phyloP scores from a whole-genome alignment of 805 yeast species.

The Starmerella sp. region DNA sequence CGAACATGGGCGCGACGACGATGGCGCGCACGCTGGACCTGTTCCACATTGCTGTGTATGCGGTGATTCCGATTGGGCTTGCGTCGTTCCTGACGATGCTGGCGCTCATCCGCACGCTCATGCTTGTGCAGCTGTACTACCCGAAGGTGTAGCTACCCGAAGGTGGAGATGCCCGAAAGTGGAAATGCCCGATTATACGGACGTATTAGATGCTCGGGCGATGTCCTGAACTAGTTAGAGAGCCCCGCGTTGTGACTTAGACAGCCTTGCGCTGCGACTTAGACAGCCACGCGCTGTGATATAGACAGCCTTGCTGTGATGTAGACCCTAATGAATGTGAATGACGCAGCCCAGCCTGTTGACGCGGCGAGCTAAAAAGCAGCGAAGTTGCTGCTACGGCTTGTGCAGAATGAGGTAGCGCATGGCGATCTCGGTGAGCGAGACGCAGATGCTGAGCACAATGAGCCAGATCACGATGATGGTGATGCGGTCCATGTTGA shows the following conservation, averaged over 20 bases:
- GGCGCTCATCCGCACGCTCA: constrained; percentile 60
- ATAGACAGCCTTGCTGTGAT: too few relatives aligned
- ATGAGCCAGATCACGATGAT: constrained; percentile 80
- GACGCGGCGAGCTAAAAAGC: too few relatives aligned
- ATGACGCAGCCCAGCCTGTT: too few relatives aligned
- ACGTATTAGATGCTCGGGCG: too few relatives aligned
- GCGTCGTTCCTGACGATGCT: constrained; percentile 91
- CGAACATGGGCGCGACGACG: constrained; percentile 33
- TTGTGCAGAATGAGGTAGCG: constrained; percentile 16
- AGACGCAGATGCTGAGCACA: constrained; percentile 60
- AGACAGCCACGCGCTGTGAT: too few relatives aligned
- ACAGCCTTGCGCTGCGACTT: too few relatives aligned
- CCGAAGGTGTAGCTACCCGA: constrained; percentile 30
- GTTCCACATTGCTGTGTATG: constrained; percentile 82
- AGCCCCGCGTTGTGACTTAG: too few relatives aligned
- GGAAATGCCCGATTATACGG: too few relatives aligned
- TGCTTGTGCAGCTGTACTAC: constrained; percentile 49
- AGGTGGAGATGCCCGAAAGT: too few relatives aligned
- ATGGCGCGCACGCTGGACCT: constrained; percentile 62
- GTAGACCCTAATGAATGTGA: too few relatives aligned
- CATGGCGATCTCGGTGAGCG: constrained; percentile 22
- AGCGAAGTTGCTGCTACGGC: too few relatives aligned
- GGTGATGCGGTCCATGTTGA: constrained; percentile 82
- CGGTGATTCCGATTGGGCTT: constrained; percentile 94
- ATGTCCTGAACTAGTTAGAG: too few relatives aligned